Evolutionary conservation across 192 early-diverging fungal species (phyloP).

Genomic region (Backusella luteola): DNA sequence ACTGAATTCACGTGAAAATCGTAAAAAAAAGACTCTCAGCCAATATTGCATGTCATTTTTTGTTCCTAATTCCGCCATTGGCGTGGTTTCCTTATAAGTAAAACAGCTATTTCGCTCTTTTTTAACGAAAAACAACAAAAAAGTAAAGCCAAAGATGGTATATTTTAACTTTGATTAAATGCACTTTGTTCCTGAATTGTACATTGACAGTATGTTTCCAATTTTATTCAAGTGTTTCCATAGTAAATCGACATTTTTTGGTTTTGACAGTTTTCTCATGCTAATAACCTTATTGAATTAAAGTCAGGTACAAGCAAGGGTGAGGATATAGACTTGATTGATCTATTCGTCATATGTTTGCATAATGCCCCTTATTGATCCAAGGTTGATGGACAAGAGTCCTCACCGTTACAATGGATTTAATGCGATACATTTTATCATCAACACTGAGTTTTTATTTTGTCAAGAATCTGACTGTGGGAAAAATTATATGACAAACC

Average conservation of each 20-base stretch:
- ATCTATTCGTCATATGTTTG: no score
- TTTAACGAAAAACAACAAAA: no score
- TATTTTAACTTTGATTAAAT: no score
- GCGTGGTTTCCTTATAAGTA: neutral
- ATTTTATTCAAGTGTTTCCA: neutral
- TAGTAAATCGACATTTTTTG: no score
- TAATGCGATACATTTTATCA: neutral
- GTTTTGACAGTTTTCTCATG: neutral
- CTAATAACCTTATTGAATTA: neutral
- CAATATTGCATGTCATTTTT: neutral
- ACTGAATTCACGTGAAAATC: conserved; percentile 7
- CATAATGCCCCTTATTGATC: no score
- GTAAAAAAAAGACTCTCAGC: neutral
- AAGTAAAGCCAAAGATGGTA: no score
- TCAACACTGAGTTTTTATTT: neutral
- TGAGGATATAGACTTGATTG: no score
- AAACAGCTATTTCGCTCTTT: neutral
- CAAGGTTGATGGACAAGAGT: no score
- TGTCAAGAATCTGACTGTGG: neutral
- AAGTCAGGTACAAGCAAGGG: neutral
- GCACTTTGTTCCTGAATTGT: no score
- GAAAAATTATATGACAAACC: neutral
- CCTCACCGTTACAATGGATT: no score
- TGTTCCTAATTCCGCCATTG: neutral
- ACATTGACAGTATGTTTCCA: neutral